A percentile compares a stretch with the other conserved stretches of the same genome.
phyloP scores from a whole-genome alignment of 768 basidiomycete genomes.

The Chalciporus sphaerocephalus region DNA sequence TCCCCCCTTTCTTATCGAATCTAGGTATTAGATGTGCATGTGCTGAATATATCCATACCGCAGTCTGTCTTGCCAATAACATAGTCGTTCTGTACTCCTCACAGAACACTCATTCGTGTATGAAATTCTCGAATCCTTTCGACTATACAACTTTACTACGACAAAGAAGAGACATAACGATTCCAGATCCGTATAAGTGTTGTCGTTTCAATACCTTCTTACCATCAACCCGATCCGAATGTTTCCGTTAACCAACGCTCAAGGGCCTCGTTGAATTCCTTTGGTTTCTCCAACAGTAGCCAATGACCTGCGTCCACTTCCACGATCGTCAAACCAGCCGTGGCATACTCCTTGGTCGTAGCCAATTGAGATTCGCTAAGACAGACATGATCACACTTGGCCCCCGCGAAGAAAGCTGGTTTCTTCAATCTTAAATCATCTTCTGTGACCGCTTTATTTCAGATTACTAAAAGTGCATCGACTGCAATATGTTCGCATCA shows the following conservation, averaged over 20 bases:
- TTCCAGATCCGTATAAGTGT: too few relatives aligned
- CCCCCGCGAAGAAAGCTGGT: constrained; percentile 38
- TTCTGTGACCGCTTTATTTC: too few relatives aligned
- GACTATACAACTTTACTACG: neutral
- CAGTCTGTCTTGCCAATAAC: neutral
- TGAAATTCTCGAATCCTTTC: neutral
- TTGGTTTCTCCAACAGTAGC: constrained; percentile 32
- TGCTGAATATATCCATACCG: constrained; percentile 4
- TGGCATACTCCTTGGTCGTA: constrained; percentile 25
- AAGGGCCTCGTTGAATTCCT: constrained; percentile 34
- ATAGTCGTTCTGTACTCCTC: neutral
- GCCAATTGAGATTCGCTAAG: constrained; percentile 20
- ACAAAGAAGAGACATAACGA: too few relatives aligned
- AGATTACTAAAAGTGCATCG: too few relatives aligned
- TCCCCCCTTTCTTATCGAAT: constrained; percentile 2
- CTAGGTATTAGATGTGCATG: constrained; percentile 28
- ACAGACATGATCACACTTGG: constrained; percentile 34
- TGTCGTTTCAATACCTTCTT: too few relatives aligned
- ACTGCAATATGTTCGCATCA: too few relatives aligned
- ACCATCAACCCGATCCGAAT: neutral
- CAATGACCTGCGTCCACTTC: constrained; percentile 39
- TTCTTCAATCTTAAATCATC: constrained; percentile 28
- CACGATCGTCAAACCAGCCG: constrained; percentile 25
- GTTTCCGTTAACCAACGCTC: constrained; percentile 29
- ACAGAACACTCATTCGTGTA: neutral